Evolutionary conservation across 2,329 filamentous ascomycete genomes (phyloP).

Genomic region (Arthroderma uncinatum): DNA sequence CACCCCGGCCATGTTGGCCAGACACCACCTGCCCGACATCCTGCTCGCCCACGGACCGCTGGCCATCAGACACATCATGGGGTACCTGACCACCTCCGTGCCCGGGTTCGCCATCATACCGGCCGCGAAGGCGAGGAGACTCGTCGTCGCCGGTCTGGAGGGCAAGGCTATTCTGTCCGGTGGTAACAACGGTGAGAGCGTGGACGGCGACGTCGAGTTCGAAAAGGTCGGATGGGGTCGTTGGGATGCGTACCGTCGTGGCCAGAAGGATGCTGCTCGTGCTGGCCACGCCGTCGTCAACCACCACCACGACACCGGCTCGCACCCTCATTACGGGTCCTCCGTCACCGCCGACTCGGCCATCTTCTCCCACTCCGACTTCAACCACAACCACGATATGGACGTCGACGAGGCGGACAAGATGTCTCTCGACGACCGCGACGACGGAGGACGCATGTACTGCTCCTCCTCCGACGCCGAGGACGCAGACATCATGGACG

Average conservation of each 20-base stretch:
- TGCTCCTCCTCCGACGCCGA: slow-evolving; percentile 63
- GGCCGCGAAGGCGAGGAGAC: slow-evolving; percentile 74
- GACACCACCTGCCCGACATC: slow-evolving; percentile 81
- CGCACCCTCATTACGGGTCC: slow-evolving; percentile 40
- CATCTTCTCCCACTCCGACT: slow-evolving; percentile 59
- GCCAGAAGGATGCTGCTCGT: slow-evolving; percentile 46
- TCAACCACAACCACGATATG: slow-evolving; percentile 50
- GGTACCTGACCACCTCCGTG: slow-evolving; percentile 82
- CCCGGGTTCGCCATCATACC: slow-evolving; percentile 85
- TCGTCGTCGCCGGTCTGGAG: slow-evolving; percentile 88
- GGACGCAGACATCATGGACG: slow-evolving; percentile 48
- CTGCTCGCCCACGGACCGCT: slow-evolving; percentile 79
- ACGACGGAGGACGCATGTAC: slow-evolving; percentile 43
- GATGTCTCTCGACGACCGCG: slow-evolving; percentile 74
- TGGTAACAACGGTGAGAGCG: slow-evolving; percentile 41
- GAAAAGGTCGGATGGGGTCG: slow-evolving; percentile 96
- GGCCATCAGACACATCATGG: slow-evolving; percentile 91
- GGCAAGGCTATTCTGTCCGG: slow-evolving; percentile 51
- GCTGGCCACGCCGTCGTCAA: slow-evolving; percentile 28
- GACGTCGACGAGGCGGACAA: slow-evolving; percentile 77
- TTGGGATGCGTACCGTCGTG: slow-evolving; percentile 75
- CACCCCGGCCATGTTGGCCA: slow-evolving; percentile 73
- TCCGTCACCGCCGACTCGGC: slow-evolving; percentile 61
- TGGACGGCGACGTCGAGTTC: slow-evolving; percentile 52
- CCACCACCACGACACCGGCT: slow-evolving; percentile 27